Evolutionary conservation across 2,329 filamentous ascomycete genomes (phyloP), one percentile per base, ranked within the genome.

Genomic region (Scorias spongiosa): DNA sequence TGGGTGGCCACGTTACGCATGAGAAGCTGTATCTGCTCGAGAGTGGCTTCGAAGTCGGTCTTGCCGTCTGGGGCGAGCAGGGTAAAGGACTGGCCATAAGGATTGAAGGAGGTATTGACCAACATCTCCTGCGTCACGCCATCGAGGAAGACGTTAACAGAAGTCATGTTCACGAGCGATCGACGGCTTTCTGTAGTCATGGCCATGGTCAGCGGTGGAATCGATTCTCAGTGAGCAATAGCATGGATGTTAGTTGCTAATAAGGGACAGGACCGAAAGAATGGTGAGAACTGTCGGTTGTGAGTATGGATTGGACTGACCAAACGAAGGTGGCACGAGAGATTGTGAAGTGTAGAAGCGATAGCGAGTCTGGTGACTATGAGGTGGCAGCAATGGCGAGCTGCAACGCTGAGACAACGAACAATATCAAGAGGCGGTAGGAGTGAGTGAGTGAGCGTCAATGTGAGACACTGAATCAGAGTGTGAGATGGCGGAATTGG

Each of bases 81-180:
- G 34, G 60, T 69, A 54, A 81, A 54, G 36, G 55, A 58, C 55
- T 80, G 75, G 34, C 52, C 60, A 56, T 66, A 73, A 1, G 70
- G 67, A 51, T 78, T 64, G 57, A 73, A 73, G 40, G 53, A 51
- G 29, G 42, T 47, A 43, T 53, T 53, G 18, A 20, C 40, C 11
- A 12, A 5, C 38, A 40, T 40, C 20, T 15, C 38, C 11, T 36
- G 32, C 5, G 15, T 18, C 41, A 15, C 17, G 37, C 30, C 30
- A 37, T 30, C 41, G 17, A 8, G 7, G 18, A 26, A 5, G 26
- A 43, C 32, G 32, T 36, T 36, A 9, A 36, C 32, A 9, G 32
- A 36, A 15, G 12, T 15, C 32, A 36, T 36, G 5, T 15, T 36
- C 20, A 26, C 20, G 20, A 26, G 20, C 20, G 20, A 26, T 4